phyloP scores from a whole-genome alignment of 2,329 filamentous ascomycete species.

The Magnaporthiopsis rhizophila region DNA sequence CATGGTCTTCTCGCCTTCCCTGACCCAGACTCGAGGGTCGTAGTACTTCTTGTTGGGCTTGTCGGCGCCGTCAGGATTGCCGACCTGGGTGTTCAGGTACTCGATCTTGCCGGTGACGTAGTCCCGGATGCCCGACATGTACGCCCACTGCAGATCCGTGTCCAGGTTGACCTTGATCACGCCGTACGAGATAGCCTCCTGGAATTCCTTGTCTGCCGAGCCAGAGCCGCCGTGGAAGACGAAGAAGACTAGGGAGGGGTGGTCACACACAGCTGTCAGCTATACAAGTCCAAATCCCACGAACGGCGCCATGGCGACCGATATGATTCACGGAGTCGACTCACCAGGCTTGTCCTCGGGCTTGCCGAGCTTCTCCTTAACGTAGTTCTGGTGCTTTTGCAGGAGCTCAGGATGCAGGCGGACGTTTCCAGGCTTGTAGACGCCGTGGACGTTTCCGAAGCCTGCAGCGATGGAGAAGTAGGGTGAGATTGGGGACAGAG shows the following conservation, averaged over 20 bases:
- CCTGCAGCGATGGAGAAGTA: conserved; percentile 98
- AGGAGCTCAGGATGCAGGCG: conserved; percentile 94
- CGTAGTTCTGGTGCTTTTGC: conserved; percentile 89
- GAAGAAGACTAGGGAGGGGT: conserved; percentile 64
- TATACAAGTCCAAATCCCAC: too few species aligned
- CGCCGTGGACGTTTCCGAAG: conserved; percentile 98
- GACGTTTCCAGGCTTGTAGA: conserved; percentile 89
- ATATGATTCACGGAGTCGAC: not conserved
- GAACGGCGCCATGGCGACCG: not conserved
- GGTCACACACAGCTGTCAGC: conserved; percentile 6
- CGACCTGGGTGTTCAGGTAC: conserved; percentile 78
- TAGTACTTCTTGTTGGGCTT: conserved; percentile 99
- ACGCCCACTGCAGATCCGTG: conserved; percentile 95
- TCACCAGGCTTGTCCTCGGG: conserved; percentile 34
- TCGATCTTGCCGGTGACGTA: conserved; percentile 93
- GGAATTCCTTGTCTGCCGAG: conserved; percentile 83
- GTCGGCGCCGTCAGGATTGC: conserved; percentile 85
- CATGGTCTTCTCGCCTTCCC: conserved; percentile 96
- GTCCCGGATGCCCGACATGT: conserved; percentile 86
- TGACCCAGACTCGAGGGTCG: conserved; percentile 71
- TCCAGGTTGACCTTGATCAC: conserved; percentile 99
- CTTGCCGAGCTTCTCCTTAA: conserved; percentile 83
- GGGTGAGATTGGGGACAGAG: conserved; percentile 75
- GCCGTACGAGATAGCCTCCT: conserved; percentile 80
- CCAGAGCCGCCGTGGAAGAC: conserved; percentile 99